Evolutionary conservation across 192 early-diverging fungal genomes (phyloP), one percentile per base, ranked within the genome.

Genomic region (Funneliformis mosseae): DNA sequence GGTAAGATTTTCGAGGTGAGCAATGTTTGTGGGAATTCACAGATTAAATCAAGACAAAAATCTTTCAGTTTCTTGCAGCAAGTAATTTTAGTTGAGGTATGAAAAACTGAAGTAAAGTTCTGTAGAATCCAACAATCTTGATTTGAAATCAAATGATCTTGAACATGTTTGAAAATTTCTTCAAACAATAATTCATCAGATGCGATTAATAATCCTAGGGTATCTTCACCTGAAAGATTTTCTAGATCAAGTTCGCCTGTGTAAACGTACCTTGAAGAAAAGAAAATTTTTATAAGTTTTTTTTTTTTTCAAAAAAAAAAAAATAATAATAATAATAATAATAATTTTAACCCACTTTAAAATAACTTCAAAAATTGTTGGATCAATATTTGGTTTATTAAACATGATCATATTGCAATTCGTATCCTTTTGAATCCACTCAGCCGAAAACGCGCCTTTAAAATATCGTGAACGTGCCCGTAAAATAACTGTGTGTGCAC

Each of bases 31-130:
- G 27, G n/a, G 39, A 64, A 21, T 77, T 42, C 6, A 61, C 76
- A 77, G 23, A 77, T 61, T 8, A 9, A 63, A 11, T 64, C 60
- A 63, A 77, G 39, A 75, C 73, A 75, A 63, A 43, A 42, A n/a
- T 61, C 55, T 64, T 64, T 28, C 10, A 77, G 60, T 64, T 21
- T 63, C 16, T 77, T 64, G 62, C 55, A 77, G 18, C 41, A 5
- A 25, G 38, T 60, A 41, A 42, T 38, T 42, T 27, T 42, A 61
- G 25, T 25, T 5, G 62, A 41, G 8, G 60, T 43, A 25, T 77
- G 76, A 3, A 63, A 42, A 4, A 64, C 76, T 42, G 21, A 18
- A 14, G 25, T 10, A 21, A 77, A 42, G 42, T 77, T 77, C 25
- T 33, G 5, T 9, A 18, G 25, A 6, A 77, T 2, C 76, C 76